These are phyloP conservation scores for Guyanaporus albipodus DNA, from an alignment of 768 basidiomycete species.

Conservation along the genomic window DNA sequence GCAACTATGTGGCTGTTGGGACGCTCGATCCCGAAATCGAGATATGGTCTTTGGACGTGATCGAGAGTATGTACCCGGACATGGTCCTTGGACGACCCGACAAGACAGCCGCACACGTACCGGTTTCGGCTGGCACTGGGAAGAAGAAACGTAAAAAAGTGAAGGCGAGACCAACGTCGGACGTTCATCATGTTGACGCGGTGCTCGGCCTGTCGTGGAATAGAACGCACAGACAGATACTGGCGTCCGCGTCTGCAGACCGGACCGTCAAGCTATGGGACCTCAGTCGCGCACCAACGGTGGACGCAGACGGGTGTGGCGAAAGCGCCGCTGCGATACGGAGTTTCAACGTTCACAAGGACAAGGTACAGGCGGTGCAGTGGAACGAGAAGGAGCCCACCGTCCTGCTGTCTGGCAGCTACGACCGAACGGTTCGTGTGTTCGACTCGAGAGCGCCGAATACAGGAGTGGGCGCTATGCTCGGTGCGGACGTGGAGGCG, in stretches of 20 bases:
- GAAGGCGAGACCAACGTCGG: slow-evolving; percentile 57
- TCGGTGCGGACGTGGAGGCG: slow-evolving; percentile 92
- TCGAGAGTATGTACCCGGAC: slow-evolving; percentile 93
- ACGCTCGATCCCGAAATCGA: slow-evolving; percentile 98
- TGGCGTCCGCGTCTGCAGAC: slow-evolving; percentile 92
- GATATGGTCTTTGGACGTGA: slow-evolving; percentile 93
- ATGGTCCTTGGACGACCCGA: slow-evolving; percentile 89
- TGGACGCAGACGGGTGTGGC: slow-evolving; percentile 43
- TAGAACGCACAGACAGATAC: slow-evolving; percentile 77
- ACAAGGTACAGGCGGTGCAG: slow-evolving; percentile 94
- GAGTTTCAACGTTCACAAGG: slow-evolving; percentile 82
- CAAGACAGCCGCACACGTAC: slow-evolving; percentile 73
- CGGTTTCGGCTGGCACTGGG: slow-evolving; percentile 79
- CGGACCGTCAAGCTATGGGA: slow-evolving; percentile 98
- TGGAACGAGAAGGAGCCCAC: slow-evolving; percentile 91
- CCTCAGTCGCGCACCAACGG: slow-evolving; percentile 62
- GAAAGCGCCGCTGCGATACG: slow-evolving; percentile 58
- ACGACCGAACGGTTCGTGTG: slow-evolving; percentile 90
- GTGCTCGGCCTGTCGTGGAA: slow-evolving; percentile 96
- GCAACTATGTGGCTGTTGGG: slow-evolving; percentile 94
- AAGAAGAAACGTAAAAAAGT: slow-evolving; percentile 94
- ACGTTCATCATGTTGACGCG: slow-evolving; percentile 86
- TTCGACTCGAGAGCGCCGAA: slow-evolving; percentile 88
- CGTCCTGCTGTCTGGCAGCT: slow-evolving; percentile 88
- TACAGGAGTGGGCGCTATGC: slow-evolving; percentile 74